Base-by-base conservation (phyloP, 768 basidiomycete species). In the Paxillus involutus region DNA sequence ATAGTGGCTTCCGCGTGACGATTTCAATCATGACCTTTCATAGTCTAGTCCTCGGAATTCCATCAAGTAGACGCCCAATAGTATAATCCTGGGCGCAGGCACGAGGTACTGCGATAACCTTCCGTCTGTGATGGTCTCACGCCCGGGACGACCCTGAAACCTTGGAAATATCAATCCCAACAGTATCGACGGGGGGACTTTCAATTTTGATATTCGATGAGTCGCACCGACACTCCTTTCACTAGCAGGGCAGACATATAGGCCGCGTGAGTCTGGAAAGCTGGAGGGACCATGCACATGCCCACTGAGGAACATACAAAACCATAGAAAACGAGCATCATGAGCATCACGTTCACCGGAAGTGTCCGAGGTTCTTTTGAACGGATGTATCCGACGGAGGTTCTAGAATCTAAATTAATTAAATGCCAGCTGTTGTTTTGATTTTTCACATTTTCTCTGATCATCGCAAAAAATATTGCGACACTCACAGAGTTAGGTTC, bases 21-120 rank as follows among this genome's bases (percentile, higher is more conserved):
- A 29, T 24, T 17, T 26, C 44, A 44, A 35, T 40, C 39, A 40
- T 29, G 10, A 33, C 33, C 41, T 21, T 66, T 61, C 51, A 61
- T 56, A 50, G 50, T 26, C 26, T 58, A 19, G 67, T 68, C 69
- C 67, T 68, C 67, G 67, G 69, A 68, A 42, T 66, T 59, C 48
- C 41, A 55, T 33, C 53, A 29, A 14, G 41, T 12, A 37, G 44
- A 51, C 19, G 30, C 42, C n/a, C 55, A 44, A 29, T 11, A 52
- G 30, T 59, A 13, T 61, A 49, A 48, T 53, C 16, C 52, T 44
- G 12, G 60, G 64, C 41, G 55, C 57, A 64, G 64, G 69, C 69
- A 68, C 69, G 69, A 69, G 65, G 69, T 49, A 56, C 59, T 57
- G 17, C 35, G 40, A 36, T 48, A 24, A 49, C 47, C 44, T 44